Evolutionary conservation across 805 yeast species (phyloP), one percentile per base, ranked within the genome.

Genomic region (Candida golubevii): DNA sequence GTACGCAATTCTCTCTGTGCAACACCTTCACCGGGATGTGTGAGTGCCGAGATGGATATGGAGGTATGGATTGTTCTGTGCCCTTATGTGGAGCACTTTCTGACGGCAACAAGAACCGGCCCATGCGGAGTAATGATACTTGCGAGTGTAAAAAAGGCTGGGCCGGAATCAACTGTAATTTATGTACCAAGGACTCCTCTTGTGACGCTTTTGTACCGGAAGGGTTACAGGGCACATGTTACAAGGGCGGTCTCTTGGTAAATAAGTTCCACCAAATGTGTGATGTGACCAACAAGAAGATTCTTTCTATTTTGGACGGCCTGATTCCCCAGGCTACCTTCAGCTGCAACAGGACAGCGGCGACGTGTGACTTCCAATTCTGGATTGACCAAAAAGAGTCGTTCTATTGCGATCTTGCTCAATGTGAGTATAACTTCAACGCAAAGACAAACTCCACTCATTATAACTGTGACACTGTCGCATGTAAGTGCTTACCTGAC

Each of bases 311-410:
- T 38, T 71, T 93, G 52, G 72, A 80, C 13, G 97, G 96, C 0
- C 78, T 80, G 62, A 76, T 74, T 41, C 98, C 99, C 1, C 95
- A 91, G 59, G 97, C 88, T 3, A 89, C 97, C 0, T 91, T 93
- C 65, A 78, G 88, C 33, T 93, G 99, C 69, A 82, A 87, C 59
- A 79, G 73, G 55, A 75, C 84, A 1, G 68, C 79, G 0, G 75
- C 66, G 13, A 64, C 63, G 9, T 93, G 99, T 66, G 82, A 88
- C 61, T 88, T 93, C 67, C 98, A 93, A 64, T 88, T 93, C 60
- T 93, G 99, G 99, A 88, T 93, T 51, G 97, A 83, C 54, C 80
- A 88, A 61, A 69, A 75, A 36, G 99, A 93, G 62, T 83, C 95
- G 47, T 93, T 93, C 63, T 93, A 79, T 62, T 93, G 99, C 70